Percentiles rank a stretch among this genome's conserved stretches.
These are phyloP conservation scores for Rhizopus microsporus DNA, from an alignment of 371 early-diverging fungal species.

Conservation along the genomic window DNA sequence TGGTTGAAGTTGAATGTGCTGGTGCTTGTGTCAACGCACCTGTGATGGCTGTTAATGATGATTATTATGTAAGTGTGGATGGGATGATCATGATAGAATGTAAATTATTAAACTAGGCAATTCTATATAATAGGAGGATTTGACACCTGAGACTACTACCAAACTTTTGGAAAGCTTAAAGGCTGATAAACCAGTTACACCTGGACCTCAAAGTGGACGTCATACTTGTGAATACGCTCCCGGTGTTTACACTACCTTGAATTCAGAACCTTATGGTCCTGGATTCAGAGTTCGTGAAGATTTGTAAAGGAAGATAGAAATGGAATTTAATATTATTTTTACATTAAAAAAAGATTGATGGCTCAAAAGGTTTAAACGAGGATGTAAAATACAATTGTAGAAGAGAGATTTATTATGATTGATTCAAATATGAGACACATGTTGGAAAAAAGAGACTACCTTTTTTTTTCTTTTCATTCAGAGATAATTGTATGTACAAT, in stretches of 20 bases:
- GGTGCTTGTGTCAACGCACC: conserved; percentile 99
- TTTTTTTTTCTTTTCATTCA: conserved; percentile 8
- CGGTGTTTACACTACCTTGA: conserved; percentile 82
- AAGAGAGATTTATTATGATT: no score
- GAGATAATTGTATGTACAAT: neutral
- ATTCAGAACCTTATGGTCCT: conserved; percentile 87
- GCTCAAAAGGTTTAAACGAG: neutral
- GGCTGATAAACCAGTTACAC: conserved; percentile 71
- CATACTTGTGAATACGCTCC: conserved; percentile 84
- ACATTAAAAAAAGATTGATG: conserved; percentile 14
- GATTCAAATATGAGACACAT: no score
- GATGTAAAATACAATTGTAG: neutral
- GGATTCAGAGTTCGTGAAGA: conserved; percentile 88
- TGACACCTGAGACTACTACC: conserved; percentile 90
- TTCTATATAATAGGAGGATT: conserved; percentile 74
- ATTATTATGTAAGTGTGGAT: conserved; percentile 79
- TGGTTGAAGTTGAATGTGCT: conserved; percentile 98
- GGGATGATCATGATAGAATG: neutral
- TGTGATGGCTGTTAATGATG: conserved; percentile 96
- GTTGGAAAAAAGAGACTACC: neutral
- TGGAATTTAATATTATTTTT: neutral
- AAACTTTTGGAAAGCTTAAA: conserved; percentile 88
- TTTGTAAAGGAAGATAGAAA: conserved; percentile 57
- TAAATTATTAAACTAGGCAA: neutral
- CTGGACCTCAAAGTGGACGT: conserved; percentile 88